These are phyloP conservation scores for Ammopiptanthus mongolicus DNA, from an alignment of 306 rosid genomes.

Conservation along the genomic window DNA sequence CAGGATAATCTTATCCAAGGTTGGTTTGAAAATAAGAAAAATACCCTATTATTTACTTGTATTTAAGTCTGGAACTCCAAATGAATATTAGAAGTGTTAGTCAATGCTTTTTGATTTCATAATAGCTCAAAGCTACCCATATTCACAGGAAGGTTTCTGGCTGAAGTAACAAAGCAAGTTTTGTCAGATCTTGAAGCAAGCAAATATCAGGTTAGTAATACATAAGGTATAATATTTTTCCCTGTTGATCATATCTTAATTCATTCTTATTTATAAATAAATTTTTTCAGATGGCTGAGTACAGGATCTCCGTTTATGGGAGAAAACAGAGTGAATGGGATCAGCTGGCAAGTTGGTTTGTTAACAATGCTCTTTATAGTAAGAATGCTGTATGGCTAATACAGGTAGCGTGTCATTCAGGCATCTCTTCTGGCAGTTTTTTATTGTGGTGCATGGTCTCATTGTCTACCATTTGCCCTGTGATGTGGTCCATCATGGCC, in stretches of 20 bases:
- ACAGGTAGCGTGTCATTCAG: slow-evolving; percentile 52
- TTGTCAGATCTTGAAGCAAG: slow-evolving; percentile 77
- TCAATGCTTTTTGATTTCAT: slow-evolving; percentile 11
- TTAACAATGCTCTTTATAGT: slow-evolving; percentile 68
- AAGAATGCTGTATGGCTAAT: slow-evolving; percentile 86
- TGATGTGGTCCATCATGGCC: neutral
- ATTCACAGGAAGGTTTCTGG: slow-evolving; percentile 73
- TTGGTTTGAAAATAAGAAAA: slow-evolving; percentile 28
- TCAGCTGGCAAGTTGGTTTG: slow-evolving; percentile 92
- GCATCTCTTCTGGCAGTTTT: neutral
- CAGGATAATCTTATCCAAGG: slow-evolving; percentile 97
- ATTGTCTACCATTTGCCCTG: neutral
- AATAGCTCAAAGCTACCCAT: slow-evolving; percentile 11
- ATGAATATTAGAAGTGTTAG: slow-evolving; percentile 3
- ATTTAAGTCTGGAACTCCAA: slow-evolving; percentile 7
- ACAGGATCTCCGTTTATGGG: slow-evolving; percentile 86
- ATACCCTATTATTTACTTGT: neutral
- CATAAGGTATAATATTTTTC: neutral
- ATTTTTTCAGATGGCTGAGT: slow-evolving; percentile 82
- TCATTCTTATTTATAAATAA: neutral
- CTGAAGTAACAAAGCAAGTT: slow-evolving; percentile 83
- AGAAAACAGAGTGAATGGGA: slow-evolving; percentile 96
- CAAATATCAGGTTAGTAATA: slow-evolving; percentile 67
- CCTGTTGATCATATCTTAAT: neutral
- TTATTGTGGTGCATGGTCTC: neutral